Evolutionary conservation across 345 rosid species (phyloP).

Genomic region (Ceriops decandra): DNA sequence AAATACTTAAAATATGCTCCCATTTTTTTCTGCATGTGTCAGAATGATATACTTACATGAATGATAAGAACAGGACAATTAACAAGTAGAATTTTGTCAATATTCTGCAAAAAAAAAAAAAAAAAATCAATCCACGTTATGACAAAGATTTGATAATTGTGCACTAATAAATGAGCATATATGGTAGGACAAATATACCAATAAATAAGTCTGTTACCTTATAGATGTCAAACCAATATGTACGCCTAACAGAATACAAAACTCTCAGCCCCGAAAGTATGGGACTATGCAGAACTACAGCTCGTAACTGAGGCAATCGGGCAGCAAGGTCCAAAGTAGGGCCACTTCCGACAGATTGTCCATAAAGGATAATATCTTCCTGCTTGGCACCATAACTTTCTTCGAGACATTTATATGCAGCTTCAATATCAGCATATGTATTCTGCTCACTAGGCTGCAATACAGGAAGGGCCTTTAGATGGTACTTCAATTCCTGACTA

Average conservation of each 20-base stretch:
- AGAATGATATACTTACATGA: slow-evolving; percentile 59
- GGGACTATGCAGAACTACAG: slow-evolving; percentile 92
- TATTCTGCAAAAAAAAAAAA: slow-evolving; percentile 46
- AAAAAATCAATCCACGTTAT: not conserved
- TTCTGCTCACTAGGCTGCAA: slow-evolving; percentile 87
- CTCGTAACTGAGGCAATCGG: slow-evolving; percentile 68
- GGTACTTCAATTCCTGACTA: not conserved
- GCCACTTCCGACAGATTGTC: slow-evolving; percentile 96
- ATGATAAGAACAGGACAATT: slow-evolving; percentile 87
- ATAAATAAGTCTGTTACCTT: slow-evolving; percentile 45
- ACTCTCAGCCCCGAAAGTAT: slow-evolving; percentile 93
- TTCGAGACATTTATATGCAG: slow-evolving; percentile 88
- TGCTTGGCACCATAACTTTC: slow-evolving; percentile 83
- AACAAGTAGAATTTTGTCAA: slow-evolving; percentile 81
- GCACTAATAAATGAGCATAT: not conserved
- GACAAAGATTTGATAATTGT: not conserved
- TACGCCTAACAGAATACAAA: slow-evolving; percentile 87
- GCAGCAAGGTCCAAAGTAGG: slow-evolving; percentile 85
- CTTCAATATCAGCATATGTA: slow-evolving; percentile 92
- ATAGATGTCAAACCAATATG: slow-evolving; percentile 95
- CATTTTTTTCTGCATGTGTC: not conserved
- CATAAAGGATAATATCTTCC: slow-evolving; percentile 89
- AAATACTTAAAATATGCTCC: not conserved
- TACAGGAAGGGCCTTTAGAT: slow-evolving; percentile 12
- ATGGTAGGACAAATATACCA: not conserved